A percentile compares a stretch with the other conserved stretches of the same genome.
Evolutionary conservation across 192 early-diverging fungal species (phyloP).

Genomic region (Coemansia sp.): DNA sequence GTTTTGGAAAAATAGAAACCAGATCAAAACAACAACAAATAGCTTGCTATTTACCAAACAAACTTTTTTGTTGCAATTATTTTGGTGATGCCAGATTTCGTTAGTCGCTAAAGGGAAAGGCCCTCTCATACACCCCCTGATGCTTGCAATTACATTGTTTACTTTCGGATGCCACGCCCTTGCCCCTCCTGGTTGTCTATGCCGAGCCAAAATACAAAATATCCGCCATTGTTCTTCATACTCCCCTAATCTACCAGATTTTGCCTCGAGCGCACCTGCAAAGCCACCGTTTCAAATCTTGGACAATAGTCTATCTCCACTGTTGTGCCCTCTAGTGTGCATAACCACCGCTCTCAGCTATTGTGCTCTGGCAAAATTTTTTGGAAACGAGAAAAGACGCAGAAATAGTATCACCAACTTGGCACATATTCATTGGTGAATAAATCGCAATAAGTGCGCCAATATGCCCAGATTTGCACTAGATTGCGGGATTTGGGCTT

Average conservation of each 20-base stretch:
- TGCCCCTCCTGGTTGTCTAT: not conserved
- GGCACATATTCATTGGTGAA: not conserved
- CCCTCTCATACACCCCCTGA: not conserved
- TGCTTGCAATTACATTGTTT: constrained; percentile 8
- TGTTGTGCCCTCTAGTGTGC: not conserved
- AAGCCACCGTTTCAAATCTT: not conserved
- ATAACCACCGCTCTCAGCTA: not conserved
- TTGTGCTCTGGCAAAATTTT: constrained; percentile 1
- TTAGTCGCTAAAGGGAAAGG: not conserved
- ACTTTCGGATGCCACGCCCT: not conserved
- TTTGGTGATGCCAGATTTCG: not conserved
- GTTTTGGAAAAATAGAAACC: not conserved
- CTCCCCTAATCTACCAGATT: constrained; percentile 13
- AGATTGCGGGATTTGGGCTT: no score
- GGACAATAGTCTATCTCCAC: not conserved
- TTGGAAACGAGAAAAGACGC: not conserved
- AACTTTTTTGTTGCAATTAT: not conserved
- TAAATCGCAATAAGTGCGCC: not conserved
- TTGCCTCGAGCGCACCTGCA: constrained; percentile 7
- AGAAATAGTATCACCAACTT: constrained; percentile 3
- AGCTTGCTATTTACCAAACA: not conserved
- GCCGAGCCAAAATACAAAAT: constrained; percentile 15
- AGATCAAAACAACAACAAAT: constrained; percentile 8
- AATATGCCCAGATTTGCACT: not conserved
- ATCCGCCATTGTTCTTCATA: constrained; percentile 9